Base-by-base conservation (phyloP, 2,329 filamentous ascomycete genomes). In the Pleoardoris graminearum region DNA sequence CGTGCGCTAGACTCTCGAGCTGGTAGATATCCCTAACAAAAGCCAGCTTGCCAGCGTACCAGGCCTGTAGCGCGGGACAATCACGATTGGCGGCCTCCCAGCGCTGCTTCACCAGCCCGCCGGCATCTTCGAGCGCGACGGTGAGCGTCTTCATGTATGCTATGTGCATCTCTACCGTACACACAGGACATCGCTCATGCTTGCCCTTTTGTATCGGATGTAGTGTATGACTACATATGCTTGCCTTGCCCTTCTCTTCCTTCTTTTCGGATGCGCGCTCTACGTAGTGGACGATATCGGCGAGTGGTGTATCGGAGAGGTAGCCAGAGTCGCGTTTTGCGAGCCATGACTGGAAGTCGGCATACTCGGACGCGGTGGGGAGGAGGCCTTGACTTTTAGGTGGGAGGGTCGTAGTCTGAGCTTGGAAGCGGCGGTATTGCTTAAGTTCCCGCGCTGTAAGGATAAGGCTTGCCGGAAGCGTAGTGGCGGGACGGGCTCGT, bases 331-430 rank as follows among this genome's bases (percentile, higher is more conserved):
- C 67, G 33, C 66, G 64, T 27, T 62, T 62, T 36, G 56, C 60
- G 11, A 65, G 55, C 67, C 67, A 70, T 17, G 61, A 54, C 42
- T 68, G 65, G 43, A 69, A 70, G 6, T 65, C 63, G 32, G 66
- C 61, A 29, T 68, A 66, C 38, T 70, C 59, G 29, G 51, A 48
- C 8, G 67, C 67, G 3, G 57, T 63, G 11, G 67, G 66, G 11
- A 70, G 54, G 19, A 43, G 54, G 27, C 59, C 64, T 29, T 60
- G 59, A 21, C 65, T 55, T 7, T 50, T 50, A 6, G 61, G 52
- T 21, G 51, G 55, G 10, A 62, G 32, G 16, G 19, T 60, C 7
- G 60, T 63, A 32, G 59, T 60, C 29, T 64, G 44, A 30, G 56
- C 58, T 21, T 69, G 66, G 61, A 62, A 70, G 42, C 59, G 59